phyloP scores from a whole-genome alignment of 306 rosid species.

The Malus domestica region ASM211411v1 NC_041789.1:8941501-8942000 shows the following conservation, averaged over 20 bases:
- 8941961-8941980: neutral
- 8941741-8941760: neutral
- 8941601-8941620: neutral
- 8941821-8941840: neutral
- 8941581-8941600: neutral
- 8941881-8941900: neutral
- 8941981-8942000: neutral
- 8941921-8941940: neutral
- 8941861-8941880: neutral
- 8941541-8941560: neutral
- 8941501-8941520: neutral
- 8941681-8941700: neutral
- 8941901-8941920: neutral
- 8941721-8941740: neutral
- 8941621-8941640: neutral
- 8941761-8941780: neutral
- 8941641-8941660: neutral
- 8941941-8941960: neutral
- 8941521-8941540: neutral
- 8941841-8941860: neutral
- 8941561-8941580: neutral
- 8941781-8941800: neutral
- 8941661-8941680: neutral
- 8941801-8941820: neutral
- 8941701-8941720: neutral